Evolutionary conservation across 2,329 filamentous ascomycete genomes (phyloP).

Genomic region (Pseudocercospora cruenta): DNA sequence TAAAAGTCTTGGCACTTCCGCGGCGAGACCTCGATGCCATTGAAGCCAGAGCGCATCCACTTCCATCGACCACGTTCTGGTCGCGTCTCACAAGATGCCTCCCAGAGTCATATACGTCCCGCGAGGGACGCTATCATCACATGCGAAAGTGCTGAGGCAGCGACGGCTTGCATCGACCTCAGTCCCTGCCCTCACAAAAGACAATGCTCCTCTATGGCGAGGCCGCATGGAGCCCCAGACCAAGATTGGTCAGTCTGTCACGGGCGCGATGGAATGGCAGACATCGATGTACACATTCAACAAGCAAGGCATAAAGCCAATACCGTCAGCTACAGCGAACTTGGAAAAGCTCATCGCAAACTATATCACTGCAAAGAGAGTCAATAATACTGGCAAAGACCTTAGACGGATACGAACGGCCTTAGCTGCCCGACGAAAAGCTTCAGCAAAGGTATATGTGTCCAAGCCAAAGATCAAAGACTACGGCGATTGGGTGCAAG

Average conservation of each 20-base stretch:
- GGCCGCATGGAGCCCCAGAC: constrained; percentile 21
- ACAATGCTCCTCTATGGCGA: constrained; percentile 23
- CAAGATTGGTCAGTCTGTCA: constrained; percentile 25
- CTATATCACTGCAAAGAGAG: constrained; percentile 28
- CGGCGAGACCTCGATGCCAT: not conserved
- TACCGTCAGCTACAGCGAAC: constrained; percentile 28
- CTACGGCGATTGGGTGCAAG: constrained; percentile 30
- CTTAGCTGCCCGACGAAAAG: constrained; percentile 28
- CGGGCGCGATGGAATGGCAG: constrained; percentile 35
- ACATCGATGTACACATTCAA: constrained; percentile 34
- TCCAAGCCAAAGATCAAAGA: constrained; percentile 32
- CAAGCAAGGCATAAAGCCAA: constrained; percentile 29
- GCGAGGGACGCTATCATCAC: constrained; percentile 17
- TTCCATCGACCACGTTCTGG: not conserved
- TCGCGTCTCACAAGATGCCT: constrained; percentile 16
- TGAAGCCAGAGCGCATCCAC: not conserved
- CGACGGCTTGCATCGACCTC: constrained; percentile 19
- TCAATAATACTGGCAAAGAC: constrained; percentile 27
- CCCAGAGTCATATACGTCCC: constrained; percentile 18
- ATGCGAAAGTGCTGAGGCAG: constrained; percentile 19
- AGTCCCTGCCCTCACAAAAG: constrained; percentile 6
- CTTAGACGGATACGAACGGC: constrained; percentile 28
- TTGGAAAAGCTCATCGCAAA: constrained; percentile 31
- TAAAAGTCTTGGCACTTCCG: not conserved
- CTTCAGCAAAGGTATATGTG: constrained; percentile 30